Conservation (phyloP, 1,284 basidiomycete genomes). For the Heterobasidion irregulare region DNA sequence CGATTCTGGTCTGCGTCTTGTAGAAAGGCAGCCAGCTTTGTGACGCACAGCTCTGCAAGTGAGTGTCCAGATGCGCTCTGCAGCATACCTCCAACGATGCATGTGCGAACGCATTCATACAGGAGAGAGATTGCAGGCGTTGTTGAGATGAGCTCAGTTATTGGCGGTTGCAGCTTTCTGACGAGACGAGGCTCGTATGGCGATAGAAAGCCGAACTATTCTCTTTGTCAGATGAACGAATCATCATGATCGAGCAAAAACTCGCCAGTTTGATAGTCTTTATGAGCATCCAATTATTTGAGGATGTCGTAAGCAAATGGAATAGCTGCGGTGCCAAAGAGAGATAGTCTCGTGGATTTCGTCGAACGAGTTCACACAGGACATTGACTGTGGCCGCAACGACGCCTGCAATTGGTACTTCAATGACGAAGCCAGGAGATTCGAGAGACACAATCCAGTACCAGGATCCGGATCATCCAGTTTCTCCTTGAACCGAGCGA, state of each 20-base stretch:
- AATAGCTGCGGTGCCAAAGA: slow-evolving; percentile 89
- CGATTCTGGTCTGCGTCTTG: slow-evolving; percentile 94
- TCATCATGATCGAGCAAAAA: slow-evolving; percentile 10
- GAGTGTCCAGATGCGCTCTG: slow-evolving; percentile 72
- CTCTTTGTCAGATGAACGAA: slow-evolving; percentile 1
- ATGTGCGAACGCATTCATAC: slow-evolving; percentile 98
- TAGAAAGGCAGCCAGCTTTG: slow-evolving; percentile 89
- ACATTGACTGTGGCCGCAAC: slow-evolving; percentile 91
- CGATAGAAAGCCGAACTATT: slow-evolving; percentile 83
- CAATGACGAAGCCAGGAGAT: background rate
- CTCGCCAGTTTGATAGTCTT: slow-evolving; percentile 94
- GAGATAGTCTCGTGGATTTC: slow-evolving; percentile 74
- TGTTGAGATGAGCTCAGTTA: slow-evolving; percentile 91
- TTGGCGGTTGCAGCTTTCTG: slow-evolving; percentile 88
- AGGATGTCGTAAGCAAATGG: slow-evolving; percentile 87
- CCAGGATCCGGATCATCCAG: slow-evolving; percentile 82
- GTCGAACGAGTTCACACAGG: slow-evolving; percentile 85
- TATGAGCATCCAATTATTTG: slow-evolving; percentile 99
- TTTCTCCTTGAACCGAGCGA: slow-evolving; percentile 73
- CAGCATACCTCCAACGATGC: slow-evolving; percentile 96
- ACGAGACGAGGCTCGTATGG: slow-evolving; percentile 91
- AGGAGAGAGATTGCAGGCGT: slow-evolving; percentile 93
- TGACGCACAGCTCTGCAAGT: slow-evolving; percentile 84
- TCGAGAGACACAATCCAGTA: slow-evolving; percentile 21
- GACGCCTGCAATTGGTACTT: slow-evolving; percentile 54